Base-by-base conservation (phyloP, 805 yeast species). In the Saturnispora saitoi region DNA sequence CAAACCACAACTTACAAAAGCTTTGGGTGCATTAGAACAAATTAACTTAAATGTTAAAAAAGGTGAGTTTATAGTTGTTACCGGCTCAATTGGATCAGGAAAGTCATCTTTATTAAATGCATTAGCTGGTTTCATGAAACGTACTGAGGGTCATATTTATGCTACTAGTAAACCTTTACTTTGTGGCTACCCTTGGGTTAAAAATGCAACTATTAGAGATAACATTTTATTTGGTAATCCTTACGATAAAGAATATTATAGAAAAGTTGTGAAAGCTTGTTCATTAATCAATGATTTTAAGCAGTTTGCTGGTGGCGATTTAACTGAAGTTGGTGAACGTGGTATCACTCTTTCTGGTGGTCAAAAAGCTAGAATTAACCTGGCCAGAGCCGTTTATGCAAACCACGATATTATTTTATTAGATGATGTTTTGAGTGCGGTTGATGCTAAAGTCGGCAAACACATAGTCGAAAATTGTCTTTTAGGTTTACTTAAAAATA, bases 311-410 rank as follows among this genome's bases (percentile, higher is more conserved):
- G 87, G 81, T 34, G 91, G 91, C 29, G 95, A 87, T 57, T 58
- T 64, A 47, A 85, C 95, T 0, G 86, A 84, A 62, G 84, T 86
- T 56, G 95, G 95, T 52, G 95, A 86, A 62, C 74, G 86, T 61
- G 95, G 95, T 58, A 80, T 86, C 43, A 85, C 93, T 0, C 66
- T 86, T 38, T 83, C 91, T n/a, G 95, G 95, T 48, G 95, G 95
- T 45, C 95, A 86, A 62, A 86, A 86, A 68, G 91, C 95, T 0
- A 75, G 95, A 60, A 64, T 82, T 28, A 73, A 81, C 12, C 65
- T 82, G 39, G 88, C 88, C 0, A 72, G 89, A 57, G 86, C 87
- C 0, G 82, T 82, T 4, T 82, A 82, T 28, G 65, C 85, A 0
- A 66, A 80, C 47, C 71, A 76, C 2, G 85, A 81, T 61, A 68